Evolutionary conservation across 768 basidiomycete species (phyloP).

Genomic region (Termitomyces bulborhizus): DNA sequence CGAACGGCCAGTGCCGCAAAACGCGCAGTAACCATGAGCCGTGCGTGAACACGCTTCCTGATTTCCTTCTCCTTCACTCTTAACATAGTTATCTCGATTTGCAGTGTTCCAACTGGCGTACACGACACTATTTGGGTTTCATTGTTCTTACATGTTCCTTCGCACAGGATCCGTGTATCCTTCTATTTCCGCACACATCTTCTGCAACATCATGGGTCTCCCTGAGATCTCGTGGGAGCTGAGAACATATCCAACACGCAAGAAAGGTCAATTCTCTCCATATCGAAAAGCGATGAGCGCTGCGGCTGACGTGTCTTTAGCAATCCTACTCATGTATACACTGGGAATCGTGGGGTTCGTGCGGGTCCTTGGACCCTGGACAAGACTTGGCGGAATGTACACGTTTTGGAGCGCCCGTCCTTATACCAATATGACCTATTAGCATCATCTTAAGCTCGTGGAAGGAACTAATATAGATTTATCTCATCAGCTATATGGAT

Average conservation of each 20-base stretch:
- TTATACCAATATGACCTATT: constrained; percentile 12
- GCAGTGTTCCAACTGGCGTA: constrained; percentile 84
- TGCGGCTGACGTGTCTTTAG: constrained; percentile 26
- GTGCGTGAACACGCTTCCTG: constrained; percentile 33
- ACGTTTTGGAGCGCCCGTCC: constrained; percentile 34
- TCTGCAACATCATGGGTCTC: constrained; percentile 94
- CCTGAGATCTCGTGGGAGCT: constrained; percentile 64
- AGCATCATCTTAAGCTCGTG: background rate
- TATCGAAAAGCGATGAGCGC: constrained; percentile 3
- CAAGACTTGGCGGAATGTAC: constrained; percentile 32
- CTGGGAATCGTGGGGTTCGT: constrained; percentile 55
- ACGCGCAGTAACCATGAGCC: constrained; percentile 46
- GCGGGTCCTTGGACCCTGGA: constrained; percentile 48
- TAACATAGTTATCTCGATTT: background rate
- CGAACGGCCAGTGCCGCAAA: constrained; percentile 57
- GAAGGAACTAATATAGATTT: background rate
- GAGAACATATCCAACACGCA: constrained; percentile 40
- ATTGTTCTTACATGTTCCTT: constrained; percentile 79
- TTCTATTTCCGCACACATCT: constrained; percentile 74
- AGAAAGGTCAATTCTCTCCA: constrained; percentile 36
- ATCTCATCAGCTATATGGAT: background rate
- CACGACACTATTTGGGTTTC: constrained; percentile 90
- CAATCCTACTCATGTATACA: constrained; percentile 48
- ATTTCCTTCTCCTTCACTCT: background rate
- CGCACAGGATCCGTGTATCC: constrained; percentile 80